Evolutionary conservation across 257 asterid species (phyloP).

Genomic region (Nicotiana obtusifolia): DNA sequence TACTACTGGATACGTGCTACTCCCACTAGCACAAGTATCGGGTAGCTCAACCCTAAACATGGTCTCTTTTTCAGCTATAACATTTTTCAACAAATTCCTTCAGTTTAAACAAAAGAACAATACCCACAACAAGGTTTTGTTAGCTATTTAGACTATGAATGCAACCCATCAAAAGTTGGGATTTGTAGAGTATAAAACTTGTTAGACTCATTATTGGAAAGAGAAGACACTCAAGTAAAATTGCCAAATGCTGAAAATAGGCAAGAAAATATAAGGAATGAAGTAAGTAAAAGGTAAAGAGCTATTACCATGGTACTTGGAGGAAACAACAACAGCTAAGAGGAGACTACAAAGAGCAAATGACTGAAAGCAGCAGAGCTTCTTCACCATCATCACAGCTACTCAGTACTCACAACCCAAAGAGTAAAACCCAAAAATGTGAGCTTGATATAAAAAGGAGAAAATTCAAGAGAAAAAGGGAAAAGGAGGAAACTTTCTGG

Average conservation of each 20-base stretch:
- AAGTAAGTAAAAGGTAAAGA: neutral
- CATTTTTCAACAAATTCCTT: neutral
- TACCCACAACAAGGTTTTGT: neutral
- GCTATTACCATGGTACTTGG: slow-evolving; percentile 48
- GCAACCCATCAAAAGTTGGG: neutral
- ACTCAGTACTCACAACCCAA: slow-evolving; percentile 13
- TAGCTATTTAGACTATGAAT: neutral
- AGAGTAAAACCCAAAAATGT: slow-evolving; percentile 22
- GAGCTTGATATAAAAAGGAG: neutral
- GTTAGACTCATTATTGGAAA: neutral
- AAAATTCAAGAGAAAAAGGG: neutral
- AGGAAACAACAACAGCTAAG: slow-evolving; percentile 32
- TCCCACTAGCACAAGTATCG: too few species aligned
- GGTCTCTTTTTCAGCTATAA: neutral
- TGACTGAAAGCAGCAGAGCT: slow-evolving; percentile 19
- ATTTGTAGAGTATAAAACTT: neutral
- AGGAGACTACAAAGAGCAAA: slow-evolving; percentile 33
- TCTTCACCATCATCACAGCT: slow-evolving; percentile 25
- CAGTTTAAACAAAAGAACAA: neutral
- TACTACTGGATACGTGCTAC: too few species aligned
- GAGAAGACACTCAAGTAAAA: neutral
- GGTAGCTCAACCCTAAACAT: too few species aligned
- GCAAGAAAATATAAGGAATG: neutral
- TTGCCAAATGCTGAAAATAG: neutral
- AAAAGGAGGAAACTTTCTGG: neutral